A percentile compares a stretch with the other conserved stretches of the same genome.
Evolutionary conservation across 192 early-diverging fungal species (phyloP).

Genomic region (Endogone sp.): DNA sequence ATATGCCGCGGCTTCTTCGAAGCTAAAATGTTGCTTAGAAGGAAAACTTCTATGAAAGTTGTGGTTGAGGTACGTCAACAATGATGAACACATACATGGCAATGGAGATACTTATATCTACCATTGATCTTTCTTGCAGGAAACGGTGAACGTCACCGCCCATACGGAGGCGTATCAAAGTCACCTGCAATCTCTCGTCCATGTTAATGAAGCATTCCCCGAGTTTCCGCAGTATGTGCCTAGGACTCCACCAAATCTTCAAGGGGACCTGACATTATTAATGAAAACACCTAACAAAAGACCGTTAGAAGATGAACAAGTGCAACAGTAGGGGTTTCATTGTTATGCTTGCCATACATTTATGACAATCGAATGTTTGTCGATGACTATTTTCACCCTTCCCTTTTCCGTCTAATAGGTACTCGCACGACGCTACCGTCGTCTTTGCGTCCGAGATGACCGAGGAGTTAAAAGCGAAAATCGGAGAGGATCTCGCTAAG

Average conservation of each 20-base stretch:
- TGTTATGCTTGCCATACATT: constrained; percentile 4
- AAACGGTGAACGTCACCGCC: constrained; percentile 4
- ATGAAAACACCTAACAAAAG: constrained; percentile 6
- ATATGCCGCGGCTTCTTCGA: constrained; percentile 2
- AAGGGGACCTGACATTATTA: constrained; percentile 1
- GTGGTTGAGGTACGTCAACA: constrained; percentile 10
- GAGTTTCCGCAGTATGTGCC: neutral
- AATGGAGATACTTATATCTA: constrained; percentile 12
- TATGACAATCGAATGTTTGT: neutral
- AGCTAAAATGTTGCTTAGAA: constrained; percentile 4
- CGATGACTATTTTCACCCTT: neutral
- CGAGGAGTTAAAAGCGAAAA: constrained; percentile 14
- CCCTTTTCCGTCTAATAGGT: constrained; percentile 8
- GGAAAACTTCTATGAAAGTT: neutral
- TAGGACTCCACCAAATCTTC: constrained; percentile 6
- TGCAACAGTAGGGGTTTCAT: constrained; percentile 7
- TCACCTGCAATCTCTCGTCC: constrained; percentile 3
- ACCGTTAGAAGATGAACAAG: constrained; percentile 4
- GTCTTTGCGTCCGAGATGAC: constrained; percentile 5
- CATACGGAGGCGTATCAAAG: constrained; percentile 4
- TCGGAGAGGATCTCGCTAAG: constrained; percentile 9
- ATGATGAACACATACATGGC: constrained; percentile 4
- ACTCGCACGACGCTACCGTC: constrained; percentile 9
- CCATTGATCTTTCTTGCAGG: constrained; percentile 4
- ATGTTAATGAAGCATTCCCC: too few species aligned